phyloP scores from a whole-genome alignment of 2,329 filamentous ascomycete species.

The Elsinoe perseae region DNA sequence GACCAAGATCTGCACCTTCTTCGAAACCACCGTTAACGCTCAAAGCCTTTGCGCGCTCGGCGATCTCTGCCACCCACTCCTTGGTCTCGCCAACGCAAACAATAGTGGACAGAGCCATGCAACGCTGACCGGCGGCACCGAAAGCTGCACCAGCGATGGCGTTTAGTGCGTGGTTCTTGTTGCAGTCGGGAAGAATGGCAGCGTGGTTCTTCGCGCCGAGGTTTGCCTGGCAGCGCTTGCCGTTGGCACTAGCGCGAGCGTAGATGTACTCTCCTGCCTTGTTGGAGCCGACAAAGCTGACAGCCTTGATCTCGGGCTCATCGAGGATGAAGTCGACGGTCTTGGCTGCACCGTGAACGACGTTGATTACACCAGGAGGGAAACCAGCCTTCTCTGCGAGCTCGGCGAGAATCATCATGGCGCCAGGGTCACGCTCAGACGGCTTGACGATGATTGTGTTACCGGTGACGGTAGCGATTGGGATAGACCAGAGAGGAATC shows the following conservation, averaged over 20 bases:
- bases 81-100: constrained; percentile 81
- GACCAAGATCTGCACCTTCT: constrained; percentile 68
- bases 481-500: constrained; percentile 88
- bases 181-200: constrained; percentile 74
- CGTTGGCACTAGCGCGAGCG: constrained; percentile 67
- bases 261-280: constrained; percentile 86
- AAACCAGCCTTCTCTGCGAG: constrained; percentile 73
- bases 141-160: constrained; percentile 77
- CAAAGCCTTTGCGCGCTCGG: constrained; percentile 64
- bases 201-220: constrained; percentile 85
- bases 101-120: constrained; percentile 77
- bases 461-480: constrained; percentile 73
- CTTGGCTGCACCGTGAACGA: constrained; percentile 71
- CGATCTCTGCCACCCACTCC: constrained; percentile 71
- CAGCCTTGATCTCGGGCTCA: constrained; percentile 74
- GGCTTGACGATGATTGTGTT: constrained; percentile 83
- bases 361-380: constrained; percentile 72
- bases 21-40: constrained; percentile 77
- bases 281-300: constrained; percentile 81
- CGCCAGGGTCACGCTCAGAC: constrained; percentile 76
- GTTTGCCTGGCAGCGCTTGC: constrained; percentile 83
- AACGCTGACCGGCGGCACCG: constrained; percentile 75
- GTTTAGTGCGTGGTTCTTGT: constrained; percentile 85
- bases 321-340: constrained; percentile 83
- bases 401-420: constrained; percentile 77